Conservation (phyloP, 257 asterid genomes). For the Verbena officinalis region DNA sequence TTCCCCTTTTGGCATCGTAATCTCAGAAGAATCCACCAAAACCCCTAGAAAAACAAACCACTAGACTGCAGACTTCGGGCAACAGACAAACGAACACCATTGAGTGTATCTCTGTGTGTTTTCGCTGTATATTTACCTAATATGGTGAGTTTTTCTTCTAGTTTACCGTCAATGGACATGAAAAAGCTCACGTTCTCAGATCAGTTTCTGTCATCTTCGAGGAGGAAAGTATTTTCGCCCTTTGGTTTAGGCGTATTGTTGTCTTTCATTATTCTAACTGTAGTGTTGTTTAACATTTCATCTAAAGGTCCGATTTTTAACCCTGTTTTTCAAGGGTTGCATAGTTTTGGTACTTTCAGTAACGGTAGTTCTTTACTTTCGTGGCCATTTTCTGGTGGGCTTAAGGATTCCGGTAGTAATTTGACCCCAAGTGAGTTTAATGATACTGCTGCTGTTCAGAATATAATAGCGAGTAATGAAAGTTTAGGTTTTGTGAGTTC, state of each 20-base stretch:
- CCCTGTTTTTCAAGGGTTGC: conserved; percentile 54
- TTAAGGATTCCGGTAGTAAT: conserved; percentile 24
- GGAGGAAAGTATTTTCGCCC: conserved; percentile 64
- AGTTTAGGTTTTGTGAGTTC: conserved; percentile 32
- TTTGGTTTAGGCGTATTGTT: conserved; percentile 52
- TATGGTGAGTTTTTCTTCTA: conserved; percentile 43
- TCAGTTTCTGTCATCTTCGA: conserved; percentile 51
- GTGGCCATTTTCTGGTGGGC: conserved; percentile 45
- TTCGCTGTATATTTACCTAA: background rate
- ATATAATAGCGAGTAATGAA: conserved; percentile 29
- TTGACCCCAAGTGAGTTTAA: conserved; percentile 24
- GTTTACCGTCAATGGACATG: conserved; percentile 48
- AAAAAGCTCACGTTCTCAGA: conserved; percentile 57
- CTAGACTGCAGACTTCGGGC: background rate
- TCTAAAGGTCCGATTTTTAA: conserved; percentile 50
- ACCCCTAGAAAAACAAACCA: background rate
- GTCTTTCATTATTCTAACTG: conserved; percentile 51
- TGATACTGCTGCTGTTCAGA: conserved; percentile 23
- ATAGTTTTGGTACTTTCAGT: conserved; percentile 36
- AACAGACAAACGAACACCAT: background rate
- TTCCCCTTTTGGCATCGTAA: conserved; percentile 24
- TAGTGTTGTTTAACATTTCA: conserved; percentile 49
- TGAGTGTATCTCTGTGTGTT: background rate
- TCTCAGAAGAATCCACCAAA: conserved; percentile 31
- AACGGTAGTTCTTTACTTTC: conserved; percentile 28